Conservation (phyloP, 352 stramenopile species). For the Globisporangium spinosum region DNA sequence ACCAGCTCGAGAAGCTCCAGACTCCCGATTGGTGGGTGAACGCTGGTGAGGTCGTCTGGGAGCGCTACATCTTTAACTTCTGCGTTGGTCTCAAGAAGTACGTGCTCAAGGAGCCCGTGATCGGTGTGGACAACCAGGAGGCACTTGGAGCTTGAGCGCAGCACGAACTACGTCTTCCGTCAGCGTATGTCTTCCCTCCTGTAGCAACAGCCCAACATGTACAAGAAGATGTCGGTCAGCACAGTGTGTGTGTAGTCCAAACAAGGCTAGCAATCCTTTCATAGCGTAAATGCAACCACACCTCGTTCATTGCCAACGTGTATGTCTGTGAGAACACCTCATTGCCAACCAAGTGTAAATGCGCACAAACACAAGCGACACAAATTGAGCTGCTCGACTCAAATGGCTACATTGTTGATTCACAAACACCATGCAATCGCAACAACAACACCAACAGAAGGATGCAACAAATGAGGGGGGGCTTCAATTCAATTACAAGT, state of each 20-base stretch:
- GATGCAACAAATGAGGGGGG: not conserved
- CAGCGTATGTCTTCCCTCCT: too few relatives aligned
- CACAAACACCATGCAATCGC: not conserved
- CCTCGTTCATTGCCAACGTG: too few relatives aligned
- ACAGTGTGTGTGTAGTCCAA: not conserved
- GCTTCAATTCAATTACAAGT: constrained; percentile 63
- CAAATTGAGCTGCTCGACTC: not conserved
- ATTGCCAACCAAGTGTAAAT: not conserved
- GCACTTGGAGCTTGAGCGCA: constrained; percentile 4
- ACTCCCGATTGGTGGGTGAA: not conserved
- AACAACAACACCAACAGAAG: not conserved
- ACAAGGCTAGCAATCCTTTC: not conserved
- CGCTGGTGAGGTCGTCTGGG: constrained; percentile 71
- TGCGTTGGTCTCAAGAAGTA: constrained; percentile 79
- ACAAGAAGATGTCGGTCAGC: too few relatives aligned
- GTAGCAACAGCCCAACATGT: too few relatives aligned
- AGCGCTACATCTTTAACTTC: constrained; percentile 87
- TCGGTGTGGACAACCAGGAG: constrained; percentile 76
- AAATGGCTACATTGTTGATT: not conserved
- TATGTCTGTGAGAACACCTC: too few relatives aligned
- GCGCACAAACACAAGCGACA: not conserved
- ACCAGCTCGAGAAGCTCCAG: too few relatives aligned
- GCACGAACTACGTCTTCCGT: too few relatives aligned
- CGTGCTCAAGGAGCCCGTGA: constrained; percentile 79
- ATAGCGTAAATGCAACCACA: not conserved